These are phyloP conservation scores for Ambrosia trifida DNA, from an alignment of 129 eudicot species.

Conservation along the genomic window DNA sequence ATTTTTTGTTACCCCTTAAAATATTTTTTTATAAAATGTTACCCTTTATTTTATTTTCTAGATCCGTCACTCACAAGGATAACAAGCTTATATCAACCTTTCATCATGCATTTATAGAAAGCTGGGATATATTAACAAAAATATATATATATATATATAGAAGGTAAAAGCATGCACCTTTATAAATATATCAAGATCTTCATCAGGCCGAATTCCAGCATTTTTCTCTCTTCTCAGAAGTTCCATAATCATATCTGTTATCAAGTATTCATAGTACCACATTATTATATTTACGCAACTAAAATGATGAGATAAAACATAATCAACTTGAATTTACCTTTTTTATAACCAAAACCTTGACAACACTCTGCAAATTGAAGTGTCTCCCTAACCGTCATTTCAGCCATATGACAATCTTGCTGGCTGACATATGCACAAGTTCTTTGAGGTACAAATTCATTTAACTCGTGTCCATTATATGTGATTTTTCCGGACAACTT, in stretches of 20 bases:
- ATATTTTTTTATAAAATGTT: no score
- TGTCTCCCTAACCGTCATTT: constrained; percentile 92
- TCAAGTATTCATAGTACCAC: constrained; percentile 25
- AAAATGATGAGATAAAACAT: not conserved
- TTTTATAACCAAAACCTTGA: constrained; percentile 78
- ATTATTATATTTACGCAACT: constrained; percentile 7
- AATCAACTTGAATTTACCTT: constrained; percentile 48
- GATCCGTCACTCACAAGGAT: no score
- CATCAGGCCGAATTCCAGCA: constrained; percentile 75
- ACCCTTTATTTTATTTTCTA: no score
- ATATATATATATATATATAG: not conserved
- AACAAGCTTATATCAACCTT: not conserved
- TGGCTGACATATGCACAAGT: constrained; percentile 83
- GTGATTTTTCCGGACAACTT: constrained; percentile 78
- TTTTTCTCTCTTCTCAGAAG: constrained; percentile 79
- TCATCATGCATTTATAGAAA: not conserved
- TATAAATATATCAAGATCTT: constrained; percentile 80
- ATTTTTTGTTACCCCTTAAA: no score
- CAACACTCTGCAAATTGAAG: constrained; percentile 79
- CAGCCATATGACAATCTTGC: constrained; percentile 84
- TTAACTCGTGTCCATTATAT: constrained; percentile 72
- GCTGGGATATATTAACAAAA: not conserved
- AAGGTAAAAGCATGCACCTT: constrained; percentile 52
- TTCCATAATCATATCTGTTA: constrained; percentile 82
- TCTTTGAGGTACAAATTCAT: constrained; percentile 91